phyloP scores from a whole-genome alignment of 176 grass and related monocot species.

The Carex kokanica region DNA sequence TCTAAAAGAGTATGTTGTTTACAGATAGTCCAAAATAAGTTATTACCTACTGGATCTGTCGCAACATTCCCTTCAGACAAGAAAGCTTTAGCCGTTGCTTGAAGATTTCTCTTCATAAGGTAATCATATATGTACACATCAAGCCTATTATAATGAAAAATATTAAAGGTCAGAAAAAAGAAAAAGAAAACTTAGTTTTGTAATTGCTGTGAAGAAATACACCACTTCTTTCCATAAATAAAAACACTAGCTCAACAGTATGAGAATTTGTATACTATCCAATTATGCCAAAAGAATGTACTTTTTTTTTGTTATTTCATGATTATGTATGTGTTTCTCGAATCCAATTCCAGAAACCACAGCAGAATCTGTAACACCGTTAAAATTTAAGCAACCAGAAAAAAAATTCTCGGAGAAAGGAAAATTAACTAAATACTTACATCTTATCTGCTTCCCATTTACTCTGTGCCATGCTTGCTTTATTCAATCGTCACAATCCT shows the following conservation, averaged over 20 bases:
- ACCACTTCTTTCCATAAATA: neutral
- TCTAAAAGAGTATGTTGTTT: neutral
- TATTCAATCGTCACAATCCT: neutral
- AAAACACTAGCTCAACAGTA: neutral
- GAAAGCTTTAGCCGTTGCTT: slow-evolving; percentile 88
- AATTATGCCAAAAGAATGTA: neutral
- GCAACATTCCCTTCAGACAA: slow-evolving; percentile 89
- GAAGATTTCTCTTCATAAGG: slow-evolving; percentile 83
- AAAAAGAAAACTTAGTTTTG: neutral
- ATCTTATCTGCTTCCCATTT: slow-evolving; percentile 99
- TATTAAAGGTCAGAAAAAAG: neutral
- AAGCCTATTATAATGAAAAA: slow-evolving; percentile 43
- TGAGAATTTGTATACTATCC: neutral
- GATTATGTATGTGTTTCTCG: neutral
- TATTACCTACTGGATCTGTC: slow-evolving; percentile 81
- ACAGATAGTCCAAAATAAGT: neutral
- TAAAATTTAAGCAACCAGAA: neutral
- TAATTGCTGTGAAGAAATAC: neutral
- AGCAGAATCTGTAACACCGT: neutral
- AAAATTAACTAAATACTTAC: slow-evolving; percentile 33
- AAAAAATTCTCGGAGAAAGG: neutral
- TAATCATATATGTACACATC: slow-evolving; percentile 99
- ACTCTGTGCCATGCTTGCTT: slow-evolving; percentile 64
- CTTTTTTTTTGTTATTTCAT: neutral
- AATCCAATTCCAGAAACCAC: neutral